phyloP scores from a whole-genome alignment of 441 rosid species.

The Geranium incanum region DNA sequence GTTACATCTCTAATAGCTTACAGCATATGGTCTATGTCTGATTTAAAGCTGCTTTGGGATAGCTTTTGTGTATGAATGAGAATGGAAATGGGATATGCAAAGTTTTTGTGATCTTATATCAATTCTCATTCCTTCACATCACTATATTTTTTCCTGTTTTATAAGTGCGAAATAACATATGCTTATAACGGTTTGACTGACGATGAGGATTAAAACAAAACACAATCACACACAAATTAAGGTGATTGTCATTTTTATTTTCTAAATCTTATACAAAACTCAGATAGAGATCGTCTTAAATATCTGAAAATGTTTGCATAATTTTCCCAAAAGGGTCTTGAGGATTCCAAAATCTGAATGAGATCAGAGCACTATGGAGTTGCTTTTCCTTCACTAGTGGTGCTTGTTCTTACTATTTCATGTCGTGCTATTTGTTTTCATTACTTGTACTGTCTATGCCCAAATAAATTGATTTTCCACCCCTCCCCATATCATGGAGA shows the following conservation, averaged over 20 bases:
- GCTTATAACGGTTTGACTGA: neutral
- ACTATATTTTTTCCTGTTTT: too few species aligned
- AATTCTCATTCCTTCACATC: too few species aligned
- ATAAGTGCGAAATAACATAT: too few species aligned
- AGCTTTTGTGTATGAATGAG: too few species aligned
- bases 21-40: too few species aligned
- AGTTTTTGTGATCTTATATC: too few species aligned
- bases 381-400: neutral
- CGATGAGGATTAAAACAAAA: neutral
- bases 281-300: neutral
- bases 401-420: neutral
- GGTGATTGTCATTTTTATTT: too few species aligned
- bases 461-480: neutral
- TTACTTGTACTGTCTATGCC: neutral
- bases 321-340: neutral
- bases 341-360: neutral
- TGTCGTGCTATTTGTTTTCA: neutral
- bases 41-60: too few species aligned
- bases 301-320: neutral
- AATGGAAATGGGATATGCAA: too few species aligned
- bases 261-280: too few species aligned
- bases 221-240: too few species aligned
- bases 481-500: neutral
- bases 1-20: neutral
- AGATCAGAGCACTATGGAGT: neutral